Evolutionary conservation across 225 moss, liverwort and hornwort species (phyloP).

Genomic region (Lunularia cruciata): DNA sequence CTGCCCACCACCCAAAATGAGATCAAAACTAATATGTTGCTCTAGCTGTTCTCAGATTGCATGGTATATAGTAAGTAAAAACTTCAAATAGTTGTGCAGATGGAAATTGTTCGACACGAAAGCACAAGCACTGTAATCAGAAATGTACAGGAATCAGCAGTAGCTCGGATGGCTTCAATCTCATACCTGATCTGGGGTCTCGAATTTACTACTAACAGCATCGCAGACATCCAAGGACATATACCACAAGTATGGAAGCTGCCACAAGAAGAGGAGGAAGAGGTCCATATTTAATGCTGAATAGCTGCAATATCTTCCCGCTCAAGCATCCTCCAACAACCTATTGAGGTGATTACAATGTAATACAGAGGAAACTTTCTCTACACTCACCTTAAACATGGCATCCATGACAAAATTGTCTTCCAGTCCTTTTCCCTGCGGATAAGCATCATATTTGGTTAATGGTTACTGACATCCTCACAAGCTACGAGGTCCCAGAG

Average conservation of each 20-base stretch:
- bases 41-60: too few species aligned
- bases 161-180: background rate
- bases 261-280: slow-evolving; percentile 9
- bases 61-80: too few species aligned
- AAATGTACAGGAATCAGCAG: background rate
- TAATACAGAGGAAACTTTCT: background rate
- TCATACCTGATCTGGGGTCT: slow-evolving; percentile 32
- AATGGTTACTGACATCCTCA: background rate
- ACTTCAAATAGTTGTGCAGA: too few species aligned
- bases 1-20: slow-evolving; percentile 13
- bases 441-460: background rate
- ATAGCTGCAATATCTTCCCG: background rate
- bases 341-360: too few species aligned
- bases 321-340: background rate
- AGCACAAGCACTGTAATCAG: background rate
- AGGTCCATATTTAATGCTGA: background rate
- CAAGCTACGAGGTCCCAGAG: background rate
- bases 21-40: background rate
- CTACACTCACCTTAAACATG: slow-evolving; percentile 36
- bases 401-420: slow-evolving; percentile 48
- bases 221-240: slow-evolving; percentile 70
- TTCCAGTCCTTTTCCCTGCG: slow-evolving; percentile 67
- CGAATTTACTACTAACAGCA: slow-evolving; percentile 30
- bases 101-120: background rate
- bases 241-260: slow-evolving; percentile 62